These are phyloP conservation scores for Fusarium lateritium DNA, from an alignment of 2,329 filamentous ascomycete genomes.

Conservation along the genomic window DNA sequence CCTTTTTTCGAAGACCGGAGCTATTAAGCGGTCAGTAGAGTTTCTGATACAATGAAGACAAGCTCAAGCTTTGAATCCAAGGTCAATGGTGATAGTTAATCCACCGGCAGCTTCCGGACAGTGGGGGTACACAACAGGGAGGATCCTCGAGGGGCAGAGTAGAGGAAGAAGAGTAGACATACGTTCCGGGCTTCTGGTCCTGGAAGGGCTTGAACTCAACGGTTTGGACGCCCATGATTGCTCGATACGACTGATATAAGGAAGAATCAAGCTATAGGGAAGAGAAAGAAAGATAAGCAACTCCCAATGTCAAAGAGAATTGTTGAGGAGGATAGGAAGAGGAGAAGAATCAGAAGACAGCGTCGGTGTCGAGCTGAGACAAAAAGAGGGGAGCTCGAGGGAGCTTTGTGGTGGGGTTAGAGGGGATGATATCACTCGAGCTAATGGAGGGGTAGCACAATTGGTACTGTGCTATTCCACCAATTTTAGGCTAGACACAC, in stretches of 20 bases:
- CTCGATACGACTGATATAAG: conserved; percentile 12
- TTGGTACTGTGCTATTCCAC: conserved; percentile 39
- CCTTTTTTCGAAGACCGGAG: conserved; percentile 98
- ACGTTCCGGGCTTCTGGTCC: conserved; percentile 99
- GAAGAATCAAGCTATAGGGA: conserved; percentile 12
- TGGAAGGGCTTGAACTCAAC: conserved; percentile 88
- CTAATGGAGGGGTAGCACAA: conserved; percentile 47
- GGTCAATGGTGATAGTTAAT: conserved; percentile 1
- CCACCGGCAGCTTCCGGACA: conserved; percentile 13
- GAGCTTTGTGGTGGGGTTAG: conserved; percentile 48
- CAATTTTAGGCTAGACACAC: conserved; percentile 2
- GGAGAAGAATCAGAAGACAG: conserved; percentile 25
- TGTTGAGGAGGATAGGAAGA: conserved; percentile 39
- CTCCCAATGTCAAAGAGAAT: conserved; percentile 14
- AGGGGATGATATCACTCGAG: conserved; percentile 50
- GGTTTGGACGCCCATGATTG: conserved; percentile 79
- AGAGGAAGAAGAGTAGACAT: conserved; percentile 63
- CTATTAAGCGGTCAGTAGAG: conserved; percentile 62
- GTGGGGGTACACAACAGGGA: conserved; percentile 29
- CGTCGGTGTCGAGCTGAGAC: conserved; percentile 30
- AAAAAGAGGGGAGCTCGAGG: conserved; percentile 50
- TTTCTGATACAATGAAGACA: background rate
- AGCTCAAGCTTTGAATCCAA: background rate
- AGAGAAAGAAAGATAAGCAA: conserved; percentile 10
- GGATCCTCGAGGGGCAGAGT: conserved; percentile 17